These are phyloP conservation scores for Diaporthe australafricana DNA, from an alignment of 2,329 filamentous ascomycete genomes.

Conservation along the genomic window DNA sequence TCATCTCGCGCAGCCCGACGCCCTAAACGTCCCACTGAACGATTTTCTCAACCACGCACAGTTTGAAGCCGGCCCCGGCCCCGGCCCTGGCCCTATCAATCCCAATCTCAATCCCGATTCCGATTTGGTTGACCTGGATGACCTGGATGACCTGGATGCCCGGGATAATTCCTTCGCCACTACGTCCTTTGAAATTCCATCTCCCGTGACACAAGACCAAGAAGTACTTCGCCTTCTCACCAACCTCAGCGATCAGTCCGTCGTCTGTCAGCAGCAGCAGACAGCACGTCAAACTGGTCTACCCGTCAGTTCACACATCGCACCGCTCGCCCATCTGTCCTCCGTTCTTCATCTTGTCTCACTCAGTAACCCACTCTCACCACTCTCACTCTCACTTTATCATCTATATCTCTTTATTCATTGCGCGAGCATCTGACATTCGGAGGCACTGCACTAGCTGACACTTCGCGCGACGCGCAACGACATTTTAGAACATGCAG, in stretches of 20 bases:
- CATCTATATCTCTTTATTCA: not conserved
- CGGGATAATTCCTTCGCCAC: not conserved
- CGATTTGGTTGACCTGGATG: not conserved
- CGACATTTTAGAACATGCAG: slow-evolving; percentile 63
- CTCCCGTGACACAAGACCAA: not conserved
- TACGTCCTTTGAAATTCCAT: not conserved
- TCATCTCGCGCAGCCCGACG: not conserved
- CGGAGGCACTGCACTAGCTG: not conserved
- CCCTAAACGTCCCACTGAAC: not conserved
- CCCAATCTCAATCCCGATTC: not conserved
- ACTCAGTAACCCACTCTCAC: not conserved
- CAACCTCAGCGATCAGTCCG: not conserved
- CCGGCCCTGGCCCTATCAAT: not conserved
- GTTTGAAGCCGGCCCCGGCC: not conserved
- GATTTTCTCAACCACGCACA: not conserved
- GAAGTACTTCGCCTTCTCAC: slow-evolving; percentile 22
- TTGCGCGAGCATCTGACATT: not conserved
- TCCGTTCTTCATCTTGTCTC: not conserved
- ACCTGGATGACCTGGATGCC: too few relatives aligned
- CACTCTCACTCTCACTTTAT: not conserved
- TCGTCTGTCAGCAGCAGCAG: not conserved
- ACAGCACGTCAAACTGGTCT: not conserved
- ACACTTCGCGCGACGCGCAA: slow-evolving; percentile 38
- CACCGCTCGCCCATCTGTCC: not conserved
- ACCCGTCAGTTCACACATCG: slow-evolving; percentile 14